Percentiles rank a stretch among this genome's conserved stretches.
These are phyloP conservation scores for Erythrophleum fordii DNA, from an alignment of 306 rosid genomes.

Conservation along the genomic window DNA sequence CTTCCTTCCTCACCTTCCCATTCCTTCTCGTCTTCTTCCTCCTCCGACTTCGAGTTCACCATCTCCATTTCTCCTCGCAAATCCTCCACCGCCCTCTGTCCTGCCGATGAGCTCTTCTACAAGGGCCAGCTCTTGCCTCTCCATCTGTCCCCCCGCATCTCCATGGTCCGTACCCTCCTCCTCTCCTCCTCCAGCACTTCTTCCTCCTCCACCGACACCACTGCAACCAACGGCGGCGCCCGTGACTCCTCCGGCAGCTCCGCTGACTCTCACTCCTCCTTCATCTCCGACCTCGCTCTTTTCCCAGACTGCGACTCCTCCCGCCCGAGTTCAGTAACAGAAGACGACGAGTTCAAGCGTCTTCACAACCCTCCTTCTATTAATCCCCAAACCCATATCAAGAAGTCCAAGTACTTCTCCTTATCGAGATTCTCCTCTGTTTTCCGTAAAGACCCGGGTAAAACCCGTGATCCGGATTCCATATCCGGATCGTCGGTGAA, in stretches of 20 bases:
- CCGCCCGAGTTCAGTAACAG: slow-evolving; percentile 59
- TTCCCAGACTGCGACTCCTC: slow-evolving; percentile 63
- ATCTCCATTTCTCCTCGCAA: slow-evolving; percentile 65
- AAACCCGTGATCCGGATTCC: slow-evolving; percentile 35
- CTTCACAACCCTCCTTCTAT: slow-evolving; percentile 12
- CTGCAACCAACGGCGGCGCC: slow-evolving; percentile 50
- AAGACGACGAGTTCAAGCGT: slow-evolving; percentile 59
- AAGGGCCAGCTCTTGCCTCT: slow-evolving; percentile 76
- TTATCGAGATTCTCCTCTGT: slow-evolving; percentile 70
- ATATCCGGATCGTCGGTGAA: slow-evolving; percentile 53
- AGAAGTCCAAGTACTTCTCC: slow-evolving; percentile 55
- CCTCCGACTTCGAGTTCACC: slow-evolving; percentile 80
- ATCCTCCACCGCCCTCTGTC: slow-evolving; percentile 59
- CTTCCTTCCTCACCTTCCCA: slow-evolving; percentile 71
- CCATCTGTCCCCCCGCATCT: slow-evolving; percentile 72
- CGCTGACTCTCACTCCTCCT: slow-evolving; percentile 62
- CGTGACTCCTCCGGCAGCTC: slow-evolving; percentile 74
- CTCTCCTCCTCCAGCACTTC: slow-evolving; percentile 52
- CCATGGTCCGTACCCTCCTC: slow-evolving; percentile 73
- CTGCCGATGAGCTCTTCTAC: slow-evolving; percentile 88
- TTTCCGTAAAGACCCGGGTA: slow-evolving; percentile 53
- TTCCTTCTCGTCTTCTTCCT: slow-evolving; percentile 69
- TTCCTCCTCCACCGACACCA: slow-evolving; percentile 53
- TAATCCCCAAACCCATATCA: slow-evolving; percentile 3
- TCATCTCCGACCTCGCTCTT: slow-evolving; percentile 52